Evolutionary conservation across 1,284 basidiomycete species (phyloP).

Genomic region (Gymnopus androsaceus): DNA sequence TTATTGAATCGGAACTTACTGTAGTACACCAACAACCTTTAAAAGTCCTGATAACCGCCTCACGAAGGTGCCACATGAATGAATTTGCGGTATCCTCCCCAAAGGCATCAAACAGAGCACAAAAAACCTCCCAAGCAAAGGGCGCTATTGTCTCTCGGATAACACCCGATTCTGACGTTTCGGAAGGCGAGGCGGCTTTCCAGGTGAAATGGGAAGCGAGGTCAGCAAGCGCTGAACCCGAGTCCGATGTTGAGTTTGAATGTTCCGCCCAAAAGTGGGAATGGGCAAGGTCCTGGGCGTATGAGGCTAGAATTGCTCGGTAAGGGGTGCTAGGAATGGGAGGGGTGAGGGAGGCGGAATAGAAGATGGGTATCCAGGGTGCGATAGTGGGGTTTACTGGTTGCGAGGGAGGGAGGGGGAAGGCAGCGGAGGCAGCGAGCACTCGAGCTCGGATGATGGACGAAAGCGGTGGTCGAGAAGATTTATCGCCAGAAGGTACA

Average conservation of each 20-base stretch:
- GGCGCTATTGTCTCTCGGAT: conserved; percentile 24
- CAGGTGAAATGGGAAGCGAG: conserved; percentile 30
- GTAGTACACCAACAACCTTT: conserved; percentile 32
- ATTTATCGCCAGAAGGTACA: background rate
- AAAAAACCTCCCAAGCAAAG: conserved; percentile 32
- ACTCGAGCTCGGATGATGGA: conserved; percentile 1
- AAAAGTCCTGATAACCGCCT: conserved; percentile 32
- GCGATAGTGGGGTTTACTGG: background rate
- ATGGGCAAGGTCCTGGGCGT: conserved; percentile 17
- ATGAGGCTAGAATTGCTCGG: no score
- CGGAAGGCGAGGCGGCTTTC: conserved; percentile 22
- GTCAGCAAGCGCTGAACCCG: conserved; percentile 23
- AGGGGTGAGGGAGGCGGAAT: background rate
- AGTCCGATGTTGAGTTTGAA: no score
- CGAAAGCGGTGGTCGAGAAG: background rate
- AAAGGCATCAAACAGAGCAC: conserved; percentile 22
- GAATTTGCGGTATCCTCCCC: conserved; percentile 25
- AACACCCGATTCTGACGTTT: conserved; percentile 6
- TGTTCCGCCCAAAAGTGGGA: conserved; percentile 24
- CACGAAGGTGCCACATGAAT: conserved; percentile 32
- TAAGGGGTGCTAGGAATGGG: conserved; percentile 5
- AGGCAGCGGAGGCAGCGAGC: background rate
- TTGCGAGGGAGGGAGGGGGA: background rate
- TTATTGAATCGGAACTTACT: conserved; percentile 26
- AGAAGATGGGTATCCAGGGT: conserved; percentile 10